Evolutionary conservation across 805 yeast species (phyloP), one percentile per base, ranked within the genome.

Genomic region (Candida caryicola): DNA sequence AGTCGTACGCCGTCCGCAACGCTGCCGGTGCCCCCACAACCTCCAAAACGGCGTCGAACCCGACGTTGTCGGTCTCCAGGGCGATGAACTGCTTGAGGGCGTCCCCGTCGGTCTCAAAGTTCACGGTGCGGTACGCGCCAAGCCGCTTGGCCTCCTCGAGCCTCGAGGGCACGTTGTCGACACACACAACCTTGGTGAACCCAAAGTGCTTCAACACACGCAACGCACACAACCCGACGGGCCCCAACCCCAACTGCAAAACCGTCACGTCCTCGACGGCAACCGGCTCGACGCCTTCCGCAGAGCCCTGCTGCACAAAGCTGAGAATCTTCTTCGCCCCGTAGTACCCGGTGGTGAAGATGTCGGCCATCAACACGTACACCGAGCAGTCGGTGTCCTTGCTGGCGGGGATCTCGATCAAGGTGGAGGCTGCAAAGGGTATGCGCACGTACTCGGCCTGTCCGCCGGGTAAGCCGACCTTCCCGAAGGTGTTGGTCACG

Each of bases 11-110:
- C 2, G 70, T 57, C 39, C 62, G 62, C 43, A 78, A 56, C 0
- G 85, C 82, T 1, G 70, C 54, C 3, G 73, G 59, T 6, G 76
- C 69, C 1, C 85, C 85, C 2, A 79, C 85, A 26, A 73, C 74
- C 52, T 79, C 85, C 47, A 80, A 61, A 1, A 74, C 78, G 10
- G 75, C 79, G 55, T 79, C 85, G 21, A 78, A 81, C 1, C 82
- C 82, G 27, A 74, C 57, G 3, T 68, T 69, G 16, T 64, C 62
- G 2, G 76, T 70, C 4, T 69, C 66, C 12, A 55, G 48, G 4
- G 50, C 37, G 17, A 71, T 57, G 31, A 60, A 61, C 6, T 55
- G 51, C 1, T 47, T 46, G 23, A 65, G 41, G 9, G 36, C 50
- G 5, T 44, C 54, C 2, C 43, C 34, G 12, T 74, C 78, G 2